Base-by-base conservation (phyloP, 352 stramenopile genomes). In the Phytophthora podocarpi region DNA sequence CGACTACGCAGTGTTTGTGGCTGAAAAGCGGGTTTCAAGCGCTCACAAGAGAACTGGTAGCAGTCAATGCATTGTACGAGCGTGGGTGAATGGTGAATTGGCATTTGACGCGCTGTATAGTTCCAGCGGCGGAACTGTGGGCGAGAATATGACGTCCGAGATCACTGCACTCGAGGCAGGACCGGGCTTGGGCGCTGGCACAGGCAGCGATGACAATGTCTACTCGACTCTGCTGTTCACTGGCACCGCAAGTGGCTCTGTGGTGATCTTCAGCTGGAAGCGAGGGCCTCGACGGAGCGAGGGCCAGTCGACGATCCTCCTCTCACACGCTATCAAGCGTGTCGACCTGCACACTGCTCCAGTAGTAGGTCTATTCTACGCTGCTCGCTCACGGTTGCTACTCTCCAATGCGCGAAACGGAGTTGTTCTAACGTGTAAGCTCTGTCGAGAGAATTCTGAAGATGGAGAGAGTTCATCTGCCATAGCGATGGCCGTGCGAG, bases 81-180 rank as follows among this genome's bases (percentile, higher is more conserved):
- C 70, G 1, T 90, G 76, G 76, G 30, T 87, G 8, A 87, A 89
- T 47, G 81, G 81, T 0, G 56, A 87, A 16, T 48, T 90, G 30
- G 26, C 47, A 11, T 64, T 67, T 4, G 77, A 89, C 27, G 67
- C 75, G 6, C 51, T 90, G 15, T 43, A 60, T 9, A 57, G 42
- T 23, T 34, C 48, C 15, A 51, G 15, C 31, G 24, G 39, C 30
- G 40, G 56, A 10, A 27, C 40, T 47, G 9, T 61, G 24, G 59
- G 57, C 4, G 50, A 78, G 56, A 61, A 46, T 23, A 21, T 85
- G 4, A 36, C 50, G 0, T 63, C 78, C 42, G 51, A 78, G 16
- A 59, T 89, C 40, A 89, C 80, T 4, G 56, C 76, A 12, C 50
- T 91, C 1, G 73, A 67, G 2, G 24, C 68, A 18, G 80, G 80